A percentile compares a stretch with the other conserved stretches of the same genome.
These are phyloP conservation scores for Lactuca sativa DNA, from an alignment of 129 eudicot genomes.

Conservation along the genomic window DNA sequence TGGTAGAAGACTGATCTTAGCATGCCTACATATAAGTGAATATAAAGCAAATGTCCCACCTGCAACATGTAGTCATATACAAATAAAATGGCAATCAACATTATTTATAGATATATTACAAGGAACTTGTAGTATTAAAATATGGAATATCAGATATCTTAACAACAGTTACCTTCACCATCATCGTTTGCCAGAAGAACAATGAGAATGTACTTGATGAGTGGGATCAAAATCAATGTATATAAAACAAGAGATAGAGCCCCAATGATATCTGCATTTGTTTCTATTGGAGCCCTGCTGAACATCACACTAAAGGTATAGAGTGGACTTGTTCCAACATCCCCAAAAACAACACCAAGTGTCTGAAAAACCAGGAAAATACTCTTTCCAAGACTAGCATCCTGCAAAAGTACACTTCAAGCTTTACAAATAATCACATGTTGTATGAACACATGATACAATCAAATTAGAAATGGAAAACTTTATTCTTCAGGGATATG, in stretches of 20 bases:
- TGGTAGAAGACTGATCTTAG: conserved; percentile 91
- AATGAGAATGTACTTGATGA: conserved; percentile 78
- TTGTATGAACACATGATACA: background rate
- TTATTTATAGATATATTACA: background rate
- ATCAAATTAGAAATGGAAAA: too few species aligned
- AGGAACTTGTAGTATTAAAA: background rate
- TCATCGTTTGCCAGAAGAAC: conserved; percentile 96
- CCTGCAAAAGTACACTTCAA: conserved; percentile 50
- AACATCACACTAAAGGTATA: conserved; percentile 97
- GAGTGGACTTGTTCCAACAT: conserved; percentile 92
- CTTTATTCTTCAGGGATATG: too few species aligned
- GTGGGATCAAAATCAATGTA: conserved; percentile 74
- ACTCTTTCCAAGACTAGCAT: conserved; percentile 58
- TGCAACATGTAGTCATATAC: conserved; percentile 11
- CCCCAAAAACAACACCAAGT: conserved; percentile 96
- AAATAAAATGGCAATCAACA: conserved; percentile 1
- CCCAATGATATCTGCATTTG: conserved; percentile 83
- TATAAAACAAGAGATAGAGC: conserved; percentile 89
- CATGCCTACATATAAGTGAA: conserved; percentile 93
- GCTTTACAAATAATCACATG: conserved; percentile 19
- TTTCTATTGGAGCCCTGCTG: conserved; percentile 81
- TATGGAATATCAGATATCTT: background rate
- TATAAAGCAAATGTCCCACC: conserved; percentile 98
- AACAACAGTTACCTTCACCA: conserved; percentile 72
- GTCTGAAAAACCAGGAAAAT: conserved; percentile 71